Evolutionary conservation across 345 rosid species (phyloP).

Genomic region (Bretschneidera sinensis): DNA sequence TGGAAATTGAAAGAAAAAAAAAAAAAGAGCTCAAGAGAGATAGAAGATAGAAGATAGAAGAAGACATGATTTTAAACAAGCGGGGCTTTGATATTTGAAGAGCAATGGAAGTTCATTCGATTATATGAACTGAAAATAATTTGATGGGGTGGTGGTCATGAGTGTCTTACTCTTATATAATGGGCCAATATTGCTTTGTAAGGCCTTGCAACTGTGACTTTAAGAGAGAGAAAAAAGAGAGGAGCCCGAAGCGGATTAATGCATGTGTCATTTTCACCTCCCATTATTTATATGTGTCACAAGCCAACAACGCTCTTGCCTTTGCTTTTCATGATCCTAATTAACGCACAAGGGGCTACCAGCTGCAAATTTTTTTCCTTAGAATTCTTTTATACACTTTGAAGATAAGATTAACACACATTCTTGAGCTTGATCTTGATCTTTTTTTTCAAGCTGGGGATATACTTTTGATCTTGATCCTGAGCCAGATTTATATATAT

Average conservation of each 20-base stretch:
- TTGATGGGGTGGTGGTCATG: not conserved
- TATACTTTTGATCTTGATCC: too few species aligned
- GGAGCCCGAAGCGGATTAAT: conserved; percentile 34
- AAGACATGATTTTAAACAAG: conserved; percentile 20
- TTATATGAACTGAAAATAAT: conserved; percentile 10
- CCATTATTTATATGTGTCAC: conserved; percentile 41
- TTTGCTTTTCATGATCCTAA: conserved; percentile 55
- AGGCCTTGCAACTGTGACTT: conserved; percentile 18
- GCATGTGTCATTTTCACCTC: conserved; percentile 27
- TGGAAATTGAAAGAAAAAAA: too few species aligned
- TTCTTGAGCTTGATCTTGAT: too few species aligned
- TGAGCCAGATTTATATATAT: too few species aligned
- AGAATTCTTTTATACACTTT: too few species aligned
- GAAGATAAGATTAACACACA: too few species aligned
- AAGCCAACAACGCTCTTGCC: conserved; percentile 44
- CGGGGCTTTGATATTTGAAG: conserved; percentile 11
- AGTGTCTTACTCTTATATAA: too few species aligned
- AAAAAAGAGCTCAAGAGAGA: not conserved
- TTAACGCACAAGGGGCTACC: too few species aligned
- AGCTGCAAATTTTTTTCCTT: too few species aligned
- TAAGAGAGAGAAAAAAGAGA: not conserved
- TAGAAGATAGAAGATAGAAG: not conserved
- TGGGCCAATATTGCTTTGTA: conserved; percentile 1
- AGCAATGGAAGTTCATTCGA: conserved; percentile 20
- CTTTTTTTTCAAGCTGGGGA: too few species aligned